phyloP scores from a whole-genome alignment of 495 filamentous ascomycete genomes.

The Hyaloscypha variabilis region DNA sequence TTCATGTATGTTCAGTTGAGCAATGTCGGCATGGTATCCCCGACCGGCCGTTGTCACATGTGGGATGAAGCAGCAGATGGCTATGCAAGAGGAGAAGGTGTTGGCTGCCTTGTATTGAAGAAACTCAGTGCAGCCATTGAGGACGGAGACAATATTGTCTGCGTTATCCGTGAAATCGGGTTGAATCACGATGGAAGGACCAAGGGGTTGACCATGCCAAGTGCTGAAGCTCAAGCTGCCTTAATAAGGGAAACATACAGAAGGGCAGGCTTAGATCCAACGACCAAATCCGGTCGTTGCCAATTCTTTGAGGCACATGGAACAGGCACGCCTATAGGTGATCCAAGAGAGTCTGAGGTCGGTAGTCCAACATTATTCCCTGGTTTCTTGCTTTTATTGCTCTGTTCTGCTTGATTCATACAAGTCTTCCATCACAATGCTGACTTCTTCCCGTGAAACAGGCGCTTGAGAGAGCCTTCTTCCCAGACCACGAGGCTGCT shows the following conservation, averaged over 20 bases:
- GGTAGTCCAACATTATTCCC: too few species aligned
- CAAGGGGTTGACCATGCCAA: conserved; percentile 59
- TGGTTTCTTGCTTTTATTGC: too few species aligned
- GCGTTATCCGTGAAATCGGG: conserved; percentile 54
- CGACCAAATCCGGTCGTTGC: too few species aligned
- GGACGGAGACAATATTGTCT: conserved; percentile 59
- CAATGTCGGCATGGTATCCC: conserved; percentile 36
- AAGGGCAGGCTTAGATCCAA: conserved; percentile 35
- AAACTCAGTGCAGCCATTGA: conserved; percentile 53
- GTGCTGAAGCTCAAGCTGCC: conserved; percentile 53
- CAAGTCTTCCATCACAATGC: too few species aligned
- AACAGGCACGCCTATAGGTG: conserved; percentile 1
- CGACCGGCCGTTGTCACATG: conserved; percentile 51
- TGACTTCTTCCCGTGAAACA: too few species aligned
- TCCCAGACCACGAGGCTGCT: too few species aligned
- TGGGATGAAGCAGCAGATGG: conserved; percentile 66
- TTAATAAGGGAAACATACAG: conserved; percentile 55
- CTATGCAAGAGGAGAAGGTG: conserved; percentile 66
- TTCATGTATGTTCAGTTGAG: conserved; percentile 30
- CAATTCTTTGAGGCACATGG: conserved; percentile 26
- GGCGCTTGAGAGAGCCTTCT: too few species aligned
- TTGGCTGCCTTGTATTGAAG: conserved; percentile 63
- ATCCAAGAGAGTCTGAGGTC: not conserved
- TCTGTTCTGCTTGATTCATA: too few species aligned
- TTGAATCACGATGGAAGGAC: conserved; percentile 63